Evolutionary conservation across 2,329 filamentous ascomycete species (phyloP).

Genomic region (Botrytis squamosa): DNA sequence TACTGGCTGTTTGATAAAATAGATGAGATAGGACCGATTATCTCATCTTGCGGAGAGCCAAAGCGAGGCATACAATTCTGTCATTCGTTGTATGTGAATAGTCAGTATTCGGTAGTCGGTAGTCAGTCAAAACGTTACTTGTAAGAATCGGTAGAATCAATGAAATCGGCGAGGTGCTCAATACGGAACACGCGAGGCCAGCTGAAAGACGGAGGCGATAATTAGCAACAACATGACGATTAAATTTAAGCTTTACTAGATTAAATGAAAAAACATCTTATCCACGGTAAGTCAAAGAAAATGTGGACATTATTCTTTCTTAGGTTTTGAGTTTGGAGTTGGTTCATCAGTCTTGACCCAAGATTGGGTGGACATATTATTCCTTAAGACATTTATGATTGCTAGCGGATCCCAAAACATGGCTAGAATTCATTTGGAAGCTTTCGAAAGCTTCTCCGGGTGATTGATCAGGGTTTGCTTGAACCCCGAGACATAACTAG

Average conservation of each 20-base stretch:
- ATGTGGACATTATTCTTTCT: neutral
- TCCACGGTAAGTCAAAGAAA: neutral
- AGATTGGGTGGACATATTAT: conserved; percentile 2
- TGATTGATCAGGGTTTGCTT: neutral
- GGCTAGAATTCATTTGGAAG: conserved; percentile 7
- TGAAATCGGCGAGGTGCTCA: neutral
- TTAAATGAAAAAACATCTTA: neutral
- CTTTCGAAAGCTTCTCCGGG: conserved; percentile 10
- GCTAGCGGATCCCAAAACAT: conserved; percentile 5
- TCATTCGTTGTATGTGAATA: neutral
- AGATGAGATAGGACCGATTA: conserved; percentile 20
- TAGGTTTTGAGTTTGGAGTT: neutral
- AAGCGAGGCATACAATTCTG: neutral
- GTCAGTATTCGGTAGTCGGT: neutral
- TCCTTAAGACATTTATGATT: conserved; percentile 11
- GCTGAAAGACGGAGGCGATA: conserved; percentile 15
- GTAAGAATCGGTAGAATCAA: neutral
- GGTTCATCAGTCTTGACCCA: neutral
- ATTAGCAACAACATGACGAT: conserved; percentile 3
- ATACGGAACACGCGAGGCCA: neutral
- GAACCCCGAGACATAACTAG: conserved; percentile 9
- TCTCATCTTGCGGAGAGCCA: neutral
- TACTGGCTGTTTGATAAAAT: conserved; percentile 1
- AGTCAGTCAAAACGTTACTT: neutral
- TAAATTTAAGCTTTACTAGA: neutral